phyloP scores from a whole-genome alignment of 163 green algal species.

The Chlamydomonas reinhardtii region DNA sequence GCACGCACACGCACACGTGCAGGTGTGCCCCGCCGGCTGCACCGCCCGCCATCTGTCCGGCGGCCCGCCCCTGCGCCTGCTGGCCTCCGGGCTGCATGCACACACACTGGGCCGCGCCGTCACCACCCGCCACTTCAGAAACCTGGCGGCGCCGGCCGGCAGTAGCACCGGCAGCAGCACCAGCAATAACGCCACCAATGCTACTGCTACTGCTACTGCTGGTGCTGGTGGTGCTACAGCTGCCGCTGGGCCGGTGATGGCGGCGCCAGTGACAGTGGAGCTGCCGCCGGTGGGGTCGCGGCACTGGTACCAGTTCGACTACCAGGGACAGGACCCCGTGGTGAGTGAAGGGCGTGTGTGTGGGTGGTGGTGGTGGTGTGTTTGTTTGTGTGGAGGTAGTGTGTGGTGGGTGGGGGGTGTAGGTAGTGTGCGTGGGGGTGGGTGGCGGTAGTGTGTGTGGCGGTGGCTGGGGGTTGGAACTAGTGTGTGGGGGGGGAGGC shows the following conservation, averaged over 20 bases:
- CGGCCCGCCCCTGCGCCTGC: constrained; percentile 7
- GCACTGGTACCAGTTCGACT: constrained; percentile 48
- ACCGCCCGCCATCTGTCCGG: background rate
- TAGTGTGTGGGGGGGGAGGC: too few relatives aligned
- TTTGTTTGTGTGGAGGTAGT: background rate
- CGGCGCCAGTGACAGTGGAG: background rate
- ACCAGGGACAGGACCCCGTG: constrained; percentile 23
- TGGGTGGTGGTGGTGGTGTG: background rate
- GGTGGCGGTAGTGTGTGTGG: too few relatives aligned
- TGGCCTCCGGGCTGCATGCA: constrained; percentile 22
- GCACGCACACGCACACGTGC: too few relatives aligned
- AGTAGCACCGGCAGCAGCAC: too few relatives aligned
- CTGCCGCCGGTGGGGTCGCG: constrained; percentile 28
- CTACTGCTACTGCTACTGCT: background rate
- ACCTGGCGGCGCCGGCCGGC: background rate
- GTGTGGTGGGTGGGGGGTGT: too few relatives aligned
- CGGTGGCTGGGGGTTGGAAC: too few relatives aligned
- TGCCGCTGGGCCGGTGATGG: too few relatives aligned
- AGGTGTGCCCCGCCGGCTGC: constrained; percentile 48
- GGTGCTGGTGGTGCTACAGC: background rate
- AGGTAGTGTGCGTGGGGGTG: too few relatives aligned
- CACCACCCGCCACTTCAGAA: background rate
- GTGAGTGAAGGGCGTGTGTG: background rate
- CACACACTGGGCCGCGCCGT: constrained; percentile 38
- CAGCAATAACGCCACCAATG: too few relatives aligned